Evolutionary conservation across 2,329 filamentous ascomycete species (phyloP), one percentile per base, ranked within the genome.

Genomic region (Stagonosporopsis chrysanthemi): DNA sequence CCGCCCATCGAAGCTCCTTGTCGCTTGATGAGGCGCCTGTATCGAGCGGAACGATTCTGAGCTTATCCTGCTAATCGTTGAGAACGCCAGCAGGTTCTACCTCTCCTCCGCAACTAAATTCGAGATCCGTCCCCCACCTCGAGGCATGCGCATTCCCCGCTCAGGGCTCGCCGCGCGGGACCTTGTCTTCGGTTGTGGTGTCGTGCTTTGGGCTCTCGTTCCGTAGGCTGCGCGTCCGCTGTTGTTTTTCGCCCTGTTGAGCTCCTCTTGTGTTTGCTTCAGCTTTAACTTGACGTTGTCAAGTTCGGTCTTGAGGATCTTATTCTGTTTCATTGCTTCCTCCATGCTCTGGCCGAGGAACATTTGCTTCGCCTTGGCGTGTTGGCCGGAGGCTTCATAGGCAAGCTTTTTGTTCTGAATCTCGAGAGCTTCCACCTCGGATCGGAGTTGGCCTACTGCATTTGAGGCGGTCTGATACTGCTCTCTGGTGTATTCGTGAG

Each of bases 401-500:
- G 58, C 23, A 15, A 71, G 61, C 31, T 61, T 62, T 0, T 40
- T 46, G 24, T 65, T 61, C 22, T 68, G 44, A 1, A 41, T 52
- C 9, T 59, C 54, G 14, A 75, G 64, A 2, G 53, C 49, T 0
- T 57, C 39, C 35, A 65, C 53, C 9, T 53, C 55, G 14, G 60
- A 26, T 26, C 51, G 46, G 2, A 62, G 40, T 12, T 63, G 48
- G 0, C 54, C 39, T 12, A 66, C 69, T 0, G 49, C 31, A 2
- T 63, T 60, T 33, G 63, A 55, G 6, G 65, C 65, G 6, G 47
- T 48, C 28, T 64, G 87, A 65, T 90, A 90, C 9, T 82, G 77
- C 4, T 80, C 79, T 49, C 84, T 82, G 12, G 81, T 77, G 65
- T 87, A 90, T 1, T 86, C 84, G 24, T 82, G 76, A 4, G 87